phyloP scores from a whole-genome alignment of 345 rosid species.

The Lumnitzera littorea region DNA sequence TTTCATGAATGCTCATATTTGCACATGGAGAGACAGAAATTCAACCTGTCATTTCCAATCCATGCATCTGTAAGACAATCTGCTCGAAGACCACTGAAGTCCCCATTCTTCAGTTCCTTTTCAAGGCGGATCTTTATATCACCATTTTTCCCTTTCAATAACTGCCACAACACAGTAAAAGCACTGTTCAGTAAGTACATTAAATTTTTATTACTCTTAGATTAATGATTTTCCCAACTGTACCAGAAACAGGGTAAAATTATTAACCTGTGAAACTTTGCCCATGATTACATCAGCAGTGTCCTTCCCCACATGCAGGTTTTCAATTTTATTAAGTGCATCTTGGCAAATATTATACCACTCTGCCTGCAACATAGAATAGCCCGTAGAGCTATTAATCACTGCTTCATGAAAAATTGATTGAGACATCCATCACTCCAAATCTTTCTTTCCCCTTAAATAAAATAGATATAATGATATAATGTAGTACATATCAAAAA shows the following conservation, averaged over 20 bases:
- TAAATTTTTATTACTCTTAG: too few relatives aligned
- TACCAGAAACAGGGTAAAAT: slow-evolving; percentile 9
- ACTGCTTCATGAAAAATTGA: too few relatives aligned
- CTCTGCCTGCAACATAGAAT: slow-evolving; percentile 47
- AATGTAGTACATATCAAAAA: neutral
- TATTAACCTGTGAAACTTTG: slow-evolving; percentile 63
- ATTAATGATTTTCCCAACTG: neutral
- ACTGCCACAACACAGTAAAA: slow-evolving; percentile 23
- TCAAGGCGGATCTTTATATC: slow-evolving; percentile 57
- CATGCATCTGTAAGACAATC: slow-evolving; percentile 95
- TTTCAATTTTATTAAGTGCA: slow-evolving; percentile 67
- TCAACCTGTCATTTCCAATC: slow-evolving; percentile 91
- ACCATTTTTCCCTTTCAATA: slow-evolving; percentile 62
- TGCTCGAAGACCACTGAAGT: slow-evolving; percentile 53
- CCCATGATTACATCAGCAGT: slow-evolving; percentile 57
- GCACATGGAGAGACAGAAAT: slow-evolving; percentile 18
- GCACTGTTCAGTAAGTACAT: slow-evolving; percentile 1
- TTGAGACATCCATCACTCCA: too few relatives aligned
- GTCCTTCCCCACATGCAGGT: slow-evolving; percentile 56
- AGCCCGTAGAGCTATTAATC: slow-evolving; percentile 7
- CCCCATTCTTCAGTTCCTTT: slow-evolving; percentile 64
- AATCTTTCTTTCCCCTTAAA: neutral
- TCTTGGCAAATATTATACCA: slow-evolving; percentile 75
- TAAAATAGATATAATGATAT: neutral
- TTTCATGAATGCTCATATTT: neutral